phyloP scores from a whole-genome alignment of 2,329 filamentous ascomycete genomes.

The Verticillium isaacii region DNA sequence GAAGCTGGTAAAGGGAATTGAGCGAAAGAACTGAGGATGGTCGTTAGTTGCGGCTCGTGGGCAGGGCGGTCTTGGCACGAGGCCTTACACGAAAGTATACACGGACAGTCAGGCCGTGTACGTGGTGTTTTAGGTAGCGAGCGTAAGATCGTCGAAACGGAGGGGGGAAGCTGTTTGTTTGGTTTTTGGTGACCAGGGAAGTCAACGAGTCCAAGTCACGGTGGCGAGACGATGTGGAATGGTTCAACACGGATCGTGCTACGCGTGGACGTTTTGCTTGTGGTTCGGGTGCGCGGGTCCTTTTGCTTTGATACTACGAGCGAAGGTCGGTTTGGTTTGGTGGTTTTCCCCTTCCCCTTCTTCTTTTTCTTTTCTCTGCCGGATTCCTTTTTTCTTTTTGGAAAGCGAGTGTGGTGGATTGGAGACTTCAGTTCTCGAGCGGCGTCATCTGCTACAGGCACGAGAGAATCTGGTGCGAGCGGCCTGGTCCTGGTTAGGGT shows the following conservation, averaged over 20 bases:
- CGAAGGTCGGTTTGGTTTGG: constrained; percentile 27
- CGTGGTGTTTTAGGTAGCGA: constrained; percentile 7
- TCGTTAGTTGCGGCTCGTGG: constrained; percentile 8
- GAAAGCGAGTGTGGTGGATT: constrained; percentile 24
- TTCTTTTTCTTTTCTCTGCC: constrained; percentile 12
- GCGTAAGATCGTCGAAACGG: constrained; percentile 7
- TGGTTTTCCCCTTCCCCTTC: constrained; percentile 12
- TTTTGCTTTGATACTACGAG: constrained; percentile 21
- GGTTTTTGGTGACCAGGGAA: not conserved
- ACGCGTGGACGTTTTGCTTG: not conserved
- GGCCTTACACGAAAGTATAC: constrained; percentile 23
- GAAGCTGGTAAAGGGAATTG: constrained; percentile 24
- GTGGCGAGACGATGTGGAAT: not conserved
- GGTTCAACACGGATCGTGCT: not conserved
- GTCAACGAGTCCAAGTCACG: not conserved
- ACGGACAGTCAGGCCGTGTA: constrained; percentile 17
- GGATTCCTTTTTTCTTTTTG: constrained; percentile 14
- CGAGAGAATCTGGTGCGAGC: not conserved
- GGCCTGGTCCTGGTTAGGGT: not conserved
- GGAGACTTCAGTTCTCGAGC: not conserved
- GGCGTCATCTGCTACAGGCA: not conserved
- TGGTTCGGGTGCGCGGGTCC: not conserved
- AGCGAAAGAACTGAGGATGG: constrained; percentile 19
- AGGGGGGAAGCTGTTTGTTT: not conserved
- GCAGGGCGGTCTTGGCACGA: not conserved